phyloP scores from a whole-genome alignment of 805 yeast species.

The Pichia californica region DNA sequence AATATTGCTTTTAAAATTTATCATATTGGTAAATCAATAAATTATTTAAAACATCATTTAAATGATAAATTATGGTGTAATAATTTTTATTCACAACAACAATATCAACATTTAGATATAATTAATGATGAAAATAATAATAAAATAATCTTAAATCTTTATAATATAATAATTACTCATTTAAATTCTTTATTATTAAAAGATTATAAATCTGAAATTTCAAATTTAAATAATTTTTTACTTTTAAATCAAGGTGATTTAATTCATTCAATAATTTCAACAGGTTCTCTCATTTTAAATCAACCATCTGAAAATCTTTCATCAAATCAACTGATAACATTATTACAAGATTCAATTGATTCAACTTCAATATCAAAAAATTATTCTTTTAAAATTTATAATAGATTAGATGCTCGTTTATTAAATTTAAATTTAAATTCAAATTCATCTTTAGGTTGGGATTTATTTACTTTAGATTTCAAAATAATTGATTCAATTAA shows the following conservation, averaged over 20 bases:
- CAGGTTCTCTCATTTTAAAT: constrained; percentile 45
- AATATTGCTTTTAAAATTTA: constrained; percentile 40
- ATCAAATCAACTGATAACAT: constrained; percentile 56
- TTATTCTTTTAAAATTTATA: constrained; percentile 33
- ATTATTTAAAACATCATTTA: constrained; percentile 27
- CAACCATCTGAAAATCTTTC: constrained; percentile 56
- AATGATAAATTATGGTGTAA: constrained; percentile 6
- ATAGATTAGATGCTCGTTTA: constrained; percentile 74
- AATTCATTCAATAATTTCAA: constrained; percentile 53
- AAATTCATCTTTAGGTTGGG: constrained; percentile 75
- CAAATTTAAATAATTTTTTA: constrained; percentile 56
- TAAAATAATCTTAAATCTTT: constrained; percentile 31
- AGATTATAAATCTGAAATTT: constrained; percentile 47
- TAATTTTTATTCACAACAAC: constrained; percentile 4
- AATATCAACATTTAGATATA: constrained; percentile 25
- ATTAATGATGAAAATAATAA: neutral
- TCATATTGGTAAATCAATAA: constrained; percentile 66
- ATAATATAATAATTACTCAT: constrained; percentile 41
- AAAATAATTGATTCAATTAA: constrained; percentile 45
- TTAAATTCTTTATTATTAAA: constrained; percentile 45
- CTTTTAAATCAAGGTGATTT: constrained; percentile 79
- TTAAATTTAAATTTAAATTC: constrained; percentile 65
- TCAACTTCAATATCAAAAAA: constrained; percentile 42
- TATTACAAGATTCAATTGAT: constrained; percentile 58
- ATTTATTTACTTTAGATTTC: constrained; percentile 84